Evolutionary conservation across 306 rosid genomes (phyloP).

Genomic region (Dryas octopetala): DNA sequence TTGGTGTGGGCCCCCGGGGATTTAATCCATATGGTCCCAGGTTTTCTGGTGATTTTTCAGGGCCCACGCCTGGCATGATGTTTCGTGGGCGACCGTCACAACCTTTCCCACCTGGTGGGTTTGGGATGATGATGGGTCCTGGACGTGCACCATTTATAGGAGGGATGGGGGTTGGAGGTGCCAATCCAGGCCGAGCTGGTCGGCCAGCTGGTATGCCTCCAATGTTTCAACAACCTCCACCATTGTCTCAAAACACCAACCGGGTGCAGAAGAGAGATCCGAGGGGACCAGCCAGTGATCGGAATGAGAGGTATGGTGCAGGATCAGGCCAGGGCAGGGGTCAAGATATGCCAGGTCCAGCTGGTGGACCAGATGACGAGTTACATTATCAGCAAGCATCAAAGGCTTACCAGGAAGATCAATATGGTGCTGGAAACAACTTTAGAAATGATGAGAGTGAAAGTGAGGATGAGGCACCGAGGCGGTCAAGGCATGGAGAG

Average conservation of each 20-base stretch:
- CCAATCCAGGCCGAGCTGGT: constrained; percentile 65
- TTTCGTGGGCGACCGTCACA: constrained; percentile 87
- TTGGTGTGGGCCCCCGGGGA: constrained; percentile 84
- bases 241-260: constrained; percentile 52
- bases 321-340: constrained; percentile 73
- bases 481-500: constrained; percentile 95
- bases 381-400: constrained; percentile 60
- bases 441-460: constrained; percentile 77
- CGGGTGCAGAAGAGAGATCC: constrained; percentile 68
- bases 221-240: constrained; percentile 78
- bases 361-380: constrained; percentile 70
- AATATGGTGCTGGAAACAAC: constrained; percentile 44
- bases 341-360: constrained; percentile 61
- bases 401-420: constrained; percentile 61
- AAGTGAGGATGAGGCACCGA: constrained; percentile 97
- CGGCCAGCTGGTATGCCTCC: constrained; percentile 81
- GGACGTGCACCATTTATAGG: constrained; percentile 93
- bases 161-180: constrained; percentile 79
- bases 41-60: constrained; percentile 81
- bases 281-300: constrained; percentile 52
- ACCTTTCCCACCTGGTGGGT: constrained; percentile 86
- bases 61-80: constrained; percentile 87
- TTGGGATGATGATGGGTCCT: constrained; percentile 98
- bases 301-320: constrained; percentile 64
- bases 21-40: constrained; percentile 88